phyloP scores from a whole-genome alignment of 768 basidiomycete genomes.

The Termitomyces sp. region DNA sequence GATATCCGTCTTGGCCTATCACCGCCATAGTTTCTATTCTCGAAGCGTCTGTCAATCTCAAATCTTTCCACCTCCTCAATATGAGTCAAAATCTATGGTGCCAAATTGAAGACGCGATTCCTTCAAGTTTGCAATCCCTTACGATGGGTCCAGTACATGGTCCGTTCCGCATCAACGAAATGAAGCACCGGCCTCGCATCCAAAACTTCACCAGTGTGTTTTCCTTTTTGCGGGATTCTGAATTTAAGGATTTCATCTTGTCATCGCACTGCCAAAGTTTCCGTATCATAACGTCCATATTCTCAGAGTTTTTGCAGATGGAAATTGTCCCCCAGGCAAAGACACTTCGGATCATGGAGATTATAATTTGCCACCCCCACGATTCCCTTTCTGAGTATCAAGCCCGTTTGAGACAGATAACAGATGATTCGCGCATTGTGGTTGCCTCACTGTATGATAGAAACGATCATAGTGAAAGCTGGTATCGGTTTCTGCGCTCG shows the following conservation, averaged over 20 bases:
- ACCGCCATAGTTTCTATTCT: conserved; percentile 26
- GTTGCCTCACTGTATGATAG: not conserved
- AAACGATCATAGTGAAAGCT: not conserved
- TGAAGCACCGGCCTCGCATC: conserved; percentile 19
- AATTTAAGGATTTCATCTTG: conserved; percentile 23
- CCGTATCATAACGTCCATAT: conserved; percentile 15
- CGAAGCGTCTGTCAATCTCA: conserved; percentile 19
- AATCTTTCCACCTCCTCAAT: conserved; percentile 22
- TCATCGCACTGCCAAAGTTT: conserved; percentile 23
- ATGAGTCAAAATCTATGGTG: conserved; percentile 26
- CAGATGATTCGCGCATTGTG: conserved; percentile 3
- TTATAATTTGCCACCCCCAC: not conserved
- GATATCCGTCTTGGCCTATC: conserved; percentile 24
- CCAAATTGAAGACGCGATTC: conserved; percentile 23
- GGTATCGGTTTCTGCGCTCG: not conserved
- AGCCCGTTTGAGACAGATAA: not conserved
- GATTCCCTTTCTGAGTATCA: not conserved
- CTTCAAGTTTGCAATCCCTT: conserved; percentile 23
- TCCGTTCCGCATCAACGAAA: conserved; percentile 19
- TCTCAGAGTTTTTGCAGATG: not conserved
- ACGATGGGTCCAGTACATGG: conserved; percentile 31
- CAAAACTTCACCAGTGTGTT: conserved; percentile 25
- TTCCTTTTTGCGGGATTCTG: conserved; percentile 29
- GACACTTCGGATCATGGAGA: conserved; percentile 4
- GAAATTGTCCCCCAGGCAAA: conserved; percentile 1